A percentile compares a stretch with the other conserved stretches of the same genome.
These are phyloP conservation scores for Allomyces macrogynus DNA, from an alignment of 192 early-diverging fungal species.

Conservation along the genomic window DNA sequence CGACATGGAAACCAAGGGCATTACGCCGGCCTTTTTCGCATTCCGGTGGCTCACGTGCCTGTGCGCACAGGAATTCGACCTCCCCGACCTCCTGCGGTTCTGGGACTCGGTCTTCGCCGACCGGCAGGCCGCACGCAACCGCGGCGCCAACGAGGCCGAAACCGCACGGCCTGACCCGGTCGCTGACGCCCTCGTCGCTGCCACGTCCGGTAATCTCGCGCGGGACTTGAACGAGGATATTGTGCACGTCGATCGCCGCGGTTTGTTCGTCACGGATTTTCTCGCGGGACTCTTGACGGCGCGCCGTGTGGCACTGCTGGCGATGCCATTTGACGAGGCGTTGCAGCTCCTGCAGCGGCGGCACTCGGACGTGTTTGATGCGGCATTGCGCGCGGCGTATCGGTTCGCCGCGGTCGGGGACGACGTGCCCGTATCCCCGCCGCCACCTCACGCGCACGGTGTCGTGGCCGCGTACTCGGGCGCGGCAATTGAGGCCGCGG, in stretches of 20 bases:
- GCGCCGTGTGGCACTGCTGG: neutral
- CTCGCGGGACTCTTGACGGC: neutral
- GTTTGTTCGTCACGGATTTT: neutral
- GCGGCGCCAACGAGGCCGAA: neutral
- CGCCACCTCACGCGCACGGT: neutral
- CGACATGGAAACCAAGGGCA: slow-evolving; percentile 17
- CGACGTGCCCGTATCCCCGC: too few relatives aligned
- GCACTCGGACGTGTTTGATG: neutral
- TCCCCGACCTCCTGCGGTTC: slow-evolving; percentile 55
- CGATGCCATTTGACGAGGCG: neutral
- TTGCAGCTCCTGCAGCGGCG: neutral
- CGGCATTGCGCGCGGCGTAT: neutral
- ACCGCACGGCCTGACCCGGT: neutral
- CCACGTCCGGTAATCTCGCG: neutral
- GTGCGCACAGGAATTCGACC: slow-evolving; percentile 48
- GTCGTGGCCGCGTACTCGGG: neutral
- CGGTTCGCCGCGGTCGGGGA: neutral
- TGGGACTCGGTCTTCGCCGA: slow-evolving; percentile 66
- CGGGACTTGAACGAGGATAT: neutral
- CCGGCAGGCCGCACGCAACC: slow-evolving; percentile 10
- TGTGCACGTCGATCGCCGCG: neutral
- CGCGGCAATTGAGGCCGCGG: neutral
- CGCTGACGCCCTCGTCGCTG: neutral
- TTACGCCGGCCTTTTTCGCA: slow-evolving; percentile 51
- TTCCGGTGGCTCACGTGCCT: slow-evolving; percentile 65